phyloP scores from a whole-genome alignment of 768 basidiomycete species.

The Mycena crocata region DNA sequence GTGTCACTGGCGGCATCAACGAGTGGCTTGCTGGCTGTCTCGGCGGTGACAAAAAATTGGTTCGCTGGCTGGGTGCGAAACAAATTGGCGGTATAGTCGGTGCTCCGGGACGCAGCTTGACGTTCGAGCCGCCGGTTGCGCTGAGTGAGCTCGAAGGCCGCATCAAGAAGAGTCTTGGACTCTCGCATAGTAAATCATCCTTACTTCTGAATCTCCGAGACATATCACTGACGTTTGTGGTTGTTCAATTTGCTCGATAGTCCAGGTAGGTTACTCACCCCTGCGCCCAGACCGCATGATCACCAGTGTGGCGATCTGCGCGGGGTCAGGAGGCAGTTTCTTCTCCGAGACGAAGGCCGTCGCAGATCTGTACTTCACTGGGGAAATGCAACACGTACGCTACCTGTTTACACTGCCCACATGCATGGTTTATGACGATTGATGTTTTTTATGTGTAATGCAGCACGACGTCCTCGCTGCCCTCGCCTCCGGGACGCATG shows the following conservation, averaged over 20 bases:
- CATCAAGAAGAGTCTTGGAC: conserved; percentile 75
- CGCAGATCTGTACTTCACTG: no score
- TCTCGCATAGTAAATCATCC: conserved; percentile 67
- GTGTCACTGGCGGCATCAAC: conserved; percentile 87
- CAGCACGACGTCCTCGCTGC: conserved; percentile 92
- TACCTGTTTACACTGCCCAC: conserved; percentile 20
- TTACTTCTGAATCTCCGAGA: conserved; percentile 8
- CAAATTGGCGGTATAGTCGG: conserved; percentile 57
- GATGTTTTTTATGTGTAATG: neutral
- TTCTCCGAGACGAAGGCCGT: conserved; percentile 80
- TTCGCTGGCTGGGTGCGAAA: conserved; percentile 54
- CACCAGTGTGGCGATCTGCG: conserved; percentile 86
- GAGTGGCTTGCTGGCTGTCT: conserved; percentile 84
- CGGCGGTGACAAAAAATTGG: conserved; percentile 51
- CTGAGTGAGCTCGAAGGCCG: conserved; percentile 70
- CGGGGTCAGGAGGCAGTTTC: conserved; percentile 88
- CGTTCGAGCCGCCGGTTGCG: conserved; percentile 63
- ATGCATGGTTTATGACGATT: conserved; percentile 1
- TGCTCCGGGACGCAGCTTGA: conserved; percentile 78
- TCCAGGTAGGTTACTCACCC: conserved; percentile 69
- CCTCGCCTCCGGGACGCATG: conserved; percentile 78
- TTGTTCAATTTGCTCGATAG: conserved; percentile 32
- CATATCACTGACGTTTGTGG: conserved; percentile 33
- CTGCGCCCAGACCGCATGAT: conserved; percentile 50
- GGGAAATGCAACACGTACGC: conserved; percentile 90